phyloP scores from a whole-genome alignment of 1,284 basidiomycete genomes.

The Puccinia triticina region DNA sequence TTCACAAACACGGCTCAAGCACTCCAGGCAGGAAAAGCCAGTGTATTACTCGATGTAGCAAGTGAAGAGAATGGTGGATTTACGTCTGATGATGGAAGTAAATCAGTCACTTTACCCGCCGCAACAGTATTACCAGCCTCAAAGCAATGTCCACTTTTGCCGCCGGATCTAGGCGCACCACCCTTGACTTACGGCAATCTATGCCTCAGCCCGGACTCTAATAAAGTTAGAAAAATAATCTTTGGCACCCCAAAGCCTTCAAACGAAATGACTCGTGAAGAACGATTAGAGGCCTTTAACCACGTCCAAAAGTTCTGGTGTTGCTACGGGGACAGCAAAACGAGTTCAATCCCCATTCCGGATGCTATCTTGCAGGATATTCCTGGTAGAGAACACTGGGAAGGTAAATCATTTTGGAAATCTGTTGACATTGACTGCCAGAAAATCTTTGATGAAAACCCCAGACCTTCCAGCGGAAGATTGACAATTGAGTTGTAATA shows the following conservation, averaged over 20 bases:
- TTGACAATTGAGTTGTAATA: neutral
- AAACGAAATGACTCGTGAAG: slow-evolving; percentile 20
- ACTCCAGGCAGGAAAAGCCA: slow-evolving; percentile 26
- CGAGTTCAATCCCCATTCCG: slow-evolving; percentile 29
- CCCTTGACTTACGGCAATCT: slow-evolving; percentile 31
- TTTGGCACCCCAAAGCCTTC: slow-evolving; percentile 42
- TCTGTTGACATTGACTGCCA: slow-evolving; percentile 31
- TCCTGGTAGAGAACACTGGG: slow-evolving; percentile 46
- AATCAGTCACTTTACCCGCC: no score
- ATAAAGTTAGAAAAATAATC: slow-evolving; percentile 25
- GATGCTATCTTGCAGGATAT: slow-evolving; percentile 34
- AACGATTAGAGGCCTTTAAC: slow-evolving; percentile 45
- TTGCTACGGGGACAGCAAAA: slow-evolving; percentile 31
- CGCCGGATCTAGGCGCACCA: slow-evolving; percentile 42
- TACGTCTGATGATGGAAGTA: no score
- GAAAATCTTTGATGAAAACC: slow-evolving; percentile 8
- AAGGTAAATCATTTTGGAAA: slow-evolving; percentile 49
- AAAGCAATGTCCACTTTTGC: no score
- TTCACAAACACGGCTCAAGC: slow-evolving; percentile 48
- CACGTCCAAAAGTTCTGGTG: slow-evolving; percentile 52
- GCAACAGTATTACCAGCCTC: no score
- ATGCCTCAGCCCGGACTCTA: slow-evolving; percentile 19
- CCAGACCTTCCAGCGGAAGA: no score
- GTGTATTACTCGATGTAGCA: neutral
- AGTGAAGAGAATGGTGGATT: slow-evolving; percentile 46